phyloP scores from a whole-genome alignment of 495 filamentous ascomycete genomes.

The Aspergillus ostianus region DNA sequence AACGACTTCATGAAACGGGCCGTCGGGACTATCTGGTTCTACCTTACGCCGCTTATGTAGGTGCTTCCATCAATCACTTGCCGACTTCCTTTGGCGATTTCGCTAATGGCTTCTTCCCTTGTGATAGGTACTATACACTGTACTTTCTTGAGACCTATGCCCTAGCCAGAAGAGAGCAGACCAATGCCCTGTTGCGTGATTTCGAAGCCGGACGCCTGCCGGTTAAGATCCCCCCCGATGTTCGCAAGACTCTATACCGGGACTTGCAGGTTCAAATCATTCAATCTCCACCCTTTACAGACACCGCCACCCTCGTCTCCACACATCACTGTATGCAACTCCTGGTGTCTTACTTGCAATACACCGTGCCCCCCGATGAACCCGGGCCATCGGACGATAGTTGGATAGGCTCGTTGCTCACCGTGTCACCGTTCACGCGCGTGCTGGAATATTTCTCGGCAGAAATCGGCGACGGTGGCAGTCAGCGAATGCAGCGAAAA shows the following conservation, averaged over 20 bases:
- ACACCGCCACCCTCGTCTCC: slow-evolving; percentile 42
- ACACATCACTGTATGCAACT: slow-evolving; percentile 48
- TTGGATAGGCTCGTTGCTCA: slow-evolving; percentile 46
- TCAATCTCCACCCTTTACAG: slow-evolving; percentile 42
- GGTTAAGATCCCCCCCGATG: slow-evolving; percentile 34
- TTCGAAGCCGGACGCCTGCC: slow-evolving; percentile 41
- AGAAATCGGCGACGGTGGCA: slow-evolving; percentile 45
- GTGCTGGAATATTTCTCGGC: slow-evolving; percentile 48
- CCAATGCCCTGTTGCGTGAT: slow-evolving; percentile 39
- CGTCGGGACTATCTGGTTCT: slow-evolving; percentile 36
- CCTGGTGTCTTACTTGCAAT: slow-evolving; percentile 39
- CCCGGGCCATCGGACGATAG: slow-evolving; percentile 32
- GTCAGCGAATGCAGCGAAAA: slow-evolving; percentile 42
- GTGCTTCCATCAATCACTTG: slow-evolving; percentile 5
- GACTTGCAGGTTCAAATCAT: slow-evolving; percentile 41
- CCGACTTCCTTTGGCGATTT: not conserved
- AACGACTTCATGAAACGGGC: slow-evolving; percentile 34
- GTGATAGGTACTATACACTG: slow-evolving; percentile 38
- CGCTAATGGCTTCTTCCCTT: slow-evolving; percentile 10
- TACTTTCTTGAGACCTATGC: slow-evolving; percentile 45
- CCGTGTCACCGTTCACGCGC: slow-evolving; percentile 40
- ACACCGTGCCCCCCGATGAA: slow-evolving; percentile 37
- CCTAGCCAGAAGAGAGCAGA: slow-evolving; percentile 42
- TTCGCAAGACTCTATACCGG: slow-evolving; percentile 38
- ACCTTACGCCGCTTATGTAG: slow-evolving; percentile 44